These are phyloP conservation scores for Berberis thunbergii DNA, from an alignment of 164 flowering plant species.

Conservation along the genomic window DNA sequence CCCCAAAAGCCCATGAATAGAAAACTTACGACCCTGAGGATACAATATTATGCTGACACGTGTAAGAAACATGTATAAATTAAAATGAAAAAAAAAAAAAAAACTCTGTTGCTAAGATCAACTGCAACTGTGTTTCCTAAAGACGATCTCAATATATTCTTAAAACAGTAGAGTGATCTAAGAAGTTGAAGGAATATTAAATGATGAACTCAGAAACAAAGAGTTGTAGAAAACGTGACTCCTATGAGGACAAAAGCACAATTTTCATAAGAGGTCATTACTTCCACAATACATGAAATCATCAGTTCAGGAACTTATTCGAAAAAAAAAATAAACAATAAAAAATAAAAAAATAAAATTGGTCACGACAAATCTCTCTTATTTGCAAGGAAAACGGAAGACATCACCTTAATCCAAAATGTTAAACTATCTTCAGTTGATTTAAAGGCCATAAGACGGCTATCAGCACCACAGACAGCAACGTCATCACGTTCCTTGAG, in stretches of 20 bases:
- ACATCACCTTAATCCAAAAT: slow-evolving; percentile 87
- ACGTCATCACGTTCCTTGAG: slow-evolving; percentile 51
- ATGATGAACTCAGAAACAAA: too few species aligned
- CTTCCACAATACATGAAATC: too few species aligned
- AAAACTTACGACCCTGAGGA: slow-evolving; percentile 78
- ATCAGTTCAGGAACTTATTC: not conserved
- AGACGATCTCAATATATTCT: too few species aligned
- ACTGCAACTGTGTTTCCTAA: too few species aligned
- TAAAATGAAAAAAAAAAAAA: not conserved
- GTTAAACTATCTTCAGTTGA: slow-evolving; percentile 61
- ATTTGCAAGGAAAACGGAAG: not conserved
- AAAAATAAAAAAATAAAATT: not conserved
- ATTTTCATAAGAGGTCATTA: too few species aligned
- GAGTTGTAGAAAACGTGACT: too few species aligned
- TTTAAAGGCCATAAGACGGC: slow-evolving; percentile 83
- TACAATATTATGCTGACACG: slow-evolving; percentile 2
- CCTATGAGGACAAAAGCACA: too few species aligned
- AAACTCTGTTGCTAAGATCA: not conserved
- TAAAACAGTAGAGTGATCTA: too few species aligned
- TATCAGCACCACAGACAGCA: slow-evolving; percentile 89
- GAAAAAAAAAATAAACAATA: not conserved
- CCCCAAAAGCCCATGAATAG: slow-evolving; percentile 84
- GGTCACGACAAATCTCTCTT: not conserved
- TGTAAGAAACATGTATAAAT: slow-evolving; percentile 1
- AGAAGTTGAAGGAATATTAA: too few species aligned